Evolutionary conservation across 306 rosid species (phyloP).

Genomic region (Prunus mume): DNA sequence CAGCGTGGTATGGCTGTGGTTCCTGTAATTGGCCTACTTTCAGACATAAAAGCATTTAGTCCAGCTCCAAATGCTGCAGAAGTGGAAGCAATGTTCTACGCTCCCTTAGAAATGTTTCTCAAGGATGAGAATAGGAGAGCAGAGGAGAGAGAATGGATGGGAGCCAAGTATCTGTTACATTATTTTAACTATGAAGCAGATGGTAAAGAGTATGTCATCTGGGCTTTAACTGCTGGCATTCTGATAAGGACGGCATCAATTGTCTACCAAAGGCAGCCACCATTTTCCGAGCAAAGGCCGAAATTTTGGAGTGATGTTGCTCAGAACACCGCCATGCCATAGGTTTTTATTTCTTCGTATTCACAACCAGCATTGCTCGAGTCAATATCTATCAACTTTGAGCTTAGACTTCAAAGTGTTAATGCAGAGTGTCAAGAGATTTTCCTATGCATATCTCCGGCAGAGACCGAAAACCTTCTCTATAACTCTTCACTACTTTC

Average conservation of each 20-base stretch:
- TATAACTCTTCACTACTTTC: background rate
- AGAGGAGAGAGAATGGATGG: slow-evolving; percentile 71
- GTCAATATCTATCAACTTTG: too few relatives aligned
- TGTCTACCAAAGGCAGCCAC: slow-evolving; percentile 58
- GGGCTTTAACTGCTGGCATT: slow-evolving; percentile 92
- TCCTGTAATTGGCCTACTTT: slow-evolving; percentile 77
- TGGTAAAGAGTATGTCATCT: slow-evolving; percentile 53
- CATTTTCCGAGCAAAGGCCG: slow-evolving; percentile 63
- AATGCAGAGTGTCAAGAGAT: too few relatives aligned
- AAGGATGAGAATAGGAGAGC: slow-evolving; percentile 81
- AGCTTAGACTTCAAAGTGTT: too few relatives aligned
- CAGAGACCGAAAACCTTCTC: background rate
- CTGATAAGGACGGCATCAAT: slow-evolving; percentile 63
- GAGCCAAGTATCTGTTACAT: slow-evolving; percentile 61
- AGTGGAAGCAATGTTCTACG: slow-evolving; percentile 79
- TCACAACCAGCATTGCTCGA: background rate
- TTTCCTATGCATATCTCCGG: too few relatives aligned
- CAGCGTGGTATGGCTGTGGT: slow-evolving; percentile 62
- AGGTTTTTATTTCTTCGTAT: background rate
- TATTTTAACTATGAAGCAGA: slow-evolving; percentile 58
- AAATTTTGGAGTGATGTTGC: slow-evolving; percentile 54
- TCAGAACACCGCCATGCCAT: slow-evolving; percentile 12
- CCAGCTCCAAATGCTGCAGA: slow-evolving; percentile 66
- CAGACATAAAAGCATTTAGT: slow-evolving; percentile 56
- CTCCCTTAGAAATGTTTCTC: slow-evolving; percentile 88